These are phyloP conservation scores for Fusarium tricinctum DNA, from an alignment of 2,329 filamentous ascomycete genomes.

Conservation along the genomic window DNA sequence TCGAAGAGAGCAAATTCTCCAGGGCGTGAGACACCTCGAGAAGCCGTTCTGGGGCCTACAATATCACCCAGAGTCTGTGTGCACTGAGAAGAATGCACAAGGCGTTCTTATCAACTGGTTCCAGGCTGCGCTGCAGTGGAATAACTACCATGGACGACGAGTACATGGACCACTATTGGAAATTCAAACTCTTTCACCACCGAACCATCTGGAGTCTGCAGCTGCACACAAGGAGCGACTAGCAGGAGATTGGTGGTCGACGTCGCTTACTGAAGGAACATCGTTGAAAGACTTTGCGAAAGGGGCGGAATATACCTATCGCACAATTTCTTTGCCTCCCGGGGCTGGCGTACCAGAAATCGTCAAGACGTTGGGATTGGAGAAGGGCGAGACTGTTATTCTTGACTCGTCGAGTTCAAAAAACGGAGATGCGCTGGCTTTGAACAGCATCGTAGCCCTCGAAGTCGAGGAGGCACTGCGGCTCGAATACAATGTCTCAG, in stretches of 20 bases:
- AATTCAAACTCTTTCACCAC: constrained; percentile 47
- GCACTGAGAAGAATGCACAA: constrained; percentile 77
- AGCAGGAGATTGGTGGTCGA: constrained; percentile 31
- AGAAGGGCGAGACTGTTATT: constrained; percentile 64
- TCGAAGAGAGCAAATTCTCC: constrained; percentile 71
- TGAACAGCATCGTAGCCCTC: constrained; percentile 81
- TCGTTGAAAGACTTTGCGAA: constrained; percentile 35
- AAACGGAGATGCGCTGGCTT: constrained; percentile 59
- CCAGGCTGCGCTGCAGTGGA: constrained; percentile 73
- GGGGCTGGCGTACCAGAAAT: constrained; percentile 67
- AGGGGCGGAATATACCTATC: constrained; percentile 55
- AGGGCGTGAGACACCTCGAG: constrained; percentile 77
- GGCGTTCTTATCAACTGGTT: constrained; percentile 83
- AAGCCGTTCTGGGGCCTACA: constrained; percentile 90
- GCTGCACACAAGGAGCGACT: constrained; percentile 31
- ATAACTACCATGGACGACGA: constrained; percentile 52
- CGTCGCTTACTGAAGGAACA: not conserved
- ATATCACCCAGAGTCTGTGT: constrained; percentile 91
- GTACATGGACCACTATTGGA: constrained; percentile 31
- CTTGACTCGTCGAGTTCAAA: constrained; percentile 71
- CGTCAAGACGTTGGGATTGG: constrained; percentile 63
- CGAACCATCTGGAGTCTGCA: constrained; percentile 45
- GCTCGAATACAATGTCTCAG: constrained; percentile 69
- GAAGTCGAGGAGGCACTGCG: constrained; percentile 69
- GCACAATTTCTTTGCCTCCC: constrained; percentile 59